Evolutionary conservation across 768 basidiomycete genomes (phyloP).

Genomic region (Psilocybe azurescens): DNA sequence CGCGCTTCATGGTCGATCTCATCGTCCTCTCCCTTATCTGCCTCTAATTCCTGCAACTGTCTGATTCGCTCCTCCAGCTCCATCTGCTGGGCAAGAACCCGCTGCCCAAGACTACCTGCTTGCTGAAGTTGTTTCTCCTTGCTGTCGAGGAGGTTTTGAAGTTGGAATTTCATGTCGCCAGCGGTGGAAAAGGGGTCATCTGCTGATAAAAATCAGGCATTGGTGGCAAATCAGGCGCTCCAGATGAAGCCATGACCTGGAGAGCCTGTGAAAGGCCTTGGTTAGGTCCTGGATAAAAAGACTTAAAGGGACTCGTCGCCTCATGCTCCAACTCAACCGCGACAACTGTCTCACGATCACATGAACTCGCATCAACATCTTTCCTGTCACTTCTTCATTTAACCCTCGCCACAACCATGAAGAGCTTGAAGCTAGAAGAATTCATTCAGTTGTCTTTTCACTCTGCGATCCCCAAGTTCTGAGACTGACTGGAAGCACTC

Average conservation of each 20-base stretch:
- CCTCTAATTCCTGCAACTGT: slow-evolving; percentile 76
- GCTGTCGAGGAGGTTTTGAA: slow-evolving; percentile 77
- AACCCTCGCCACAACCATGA: neutral
- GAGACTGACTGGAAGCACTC: too few species aligned
- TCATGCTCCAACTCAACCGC: slow-evolving; percentile 29
- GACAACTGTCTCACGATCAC: slow-evolving; percentile 27
- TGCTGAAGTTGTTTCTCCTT: slow-evolving; percentile 94
- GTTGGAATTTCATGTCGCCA: slow-evolving; percentile 64
- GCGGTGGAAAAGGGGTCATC: slow-evolving; percentile 48
- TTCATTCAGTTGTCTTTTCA: neutral
- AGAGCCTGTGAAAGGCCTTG: slow-evolving; percentile 24
- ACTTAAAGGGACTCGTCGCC: slow-evolving; percentile 18
- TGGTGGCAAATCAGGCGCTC: slow-evolving; percentile 30
- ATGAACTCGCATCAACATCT: neutral
- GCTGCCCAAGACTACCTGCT: slow-evolving; percentile 91
- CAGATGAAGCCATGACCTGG: slow-evolving; percentile 31
- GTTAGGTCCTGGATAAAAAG: slow-evolving; percentile 21
- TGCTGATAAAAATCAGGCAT: slow-evolving; percentile 47
- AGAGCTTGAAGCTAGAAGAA: neutral
- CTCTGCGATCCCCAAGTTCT: too few species aligned
- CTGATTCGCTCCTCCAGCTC: slow-evolving; percentile 90
- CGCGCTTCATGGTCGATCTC: slow-evolving; percentile 71
- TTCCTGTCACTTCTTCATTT: neutral
- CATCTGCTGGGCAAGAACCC: slow-evolving; percentile 91
- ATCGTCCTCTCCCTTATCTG: slow-evolving; percentile 66